These are phyloP conservation scores for Xylaria sp. DNA, from an alignment of 2,329 filamentous ascomycete genomes.

Conservation along the genomic window DNA sequence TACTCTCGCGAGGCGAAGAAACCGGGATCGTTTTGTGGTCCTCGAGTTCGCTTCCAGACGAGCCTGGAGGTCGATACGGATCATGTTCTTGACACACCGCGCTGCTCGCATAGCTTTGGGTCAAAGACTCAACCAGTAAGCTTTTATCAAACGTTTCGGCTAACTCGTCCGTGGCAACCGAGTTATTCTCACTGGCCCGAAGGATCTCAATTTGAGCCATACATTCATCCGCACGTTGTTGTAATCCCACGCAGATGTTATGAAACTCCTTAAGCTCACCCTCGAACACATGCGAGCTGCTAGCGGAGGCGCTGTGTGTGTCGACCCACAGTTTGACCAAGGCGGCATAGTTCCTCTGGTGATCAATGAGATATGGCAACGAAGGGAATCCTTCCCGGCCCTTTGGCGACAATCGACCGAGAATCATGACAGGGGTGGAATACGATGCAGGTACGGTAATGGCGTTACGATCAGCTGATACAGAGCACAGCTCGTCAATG, in stretches of 20 bases:
- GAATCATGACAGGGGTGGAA: slow-evolving; percentile 85
- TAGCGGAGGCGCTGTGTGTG: slow-evolving; percentile 34
- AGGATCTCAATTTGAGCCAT: slow-evolving; percentile 44
- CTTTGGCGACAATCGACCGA: slow-evolving; percentile 71
- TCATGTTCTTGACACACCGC: slow-evolving; percentile 35
- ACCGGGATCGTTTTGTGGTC: slow-evolving; percentile 22
- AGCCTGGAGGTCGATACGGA: slow-evolving; percentile 40
- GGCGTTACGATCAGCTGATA: slow-evolving; percentile 64
- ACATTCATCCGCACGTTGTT: slow-evolving; percentile 48
- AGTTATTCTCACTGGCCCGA: slow-evolving; percentile 37
- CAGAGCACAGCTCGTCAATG: slow-evolving; percentile 78
- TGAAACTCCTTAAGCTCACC: slow-evolving; percentile 52
- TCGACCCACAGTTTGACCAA: slow-evolving; percentile 78
- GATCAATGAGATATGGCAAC: slow-evolving; percentile 87
- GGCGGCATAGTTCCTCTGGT: slow-evolving; percentile 76
- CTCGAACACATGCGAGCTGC: slow-evolving; percentile 38
- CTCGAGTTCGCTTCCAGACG: slow-evolving; percentile 47
- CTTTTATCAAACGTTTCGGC: slow-evolving; percentile 46
- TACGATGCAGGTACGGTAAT: slow-evolving; percentile 74
- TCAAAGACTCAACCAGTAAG: slow-evolving; percentile 36
- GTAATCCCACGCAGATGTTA: slow-evolving; percentile 44
- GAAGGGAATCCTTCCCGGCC: slow-evolving; percentile 90
- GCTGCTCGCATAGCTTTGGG: slow-evolving; percentile 35
- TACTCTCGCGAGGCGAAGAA: slow-evolving; percentile 23
- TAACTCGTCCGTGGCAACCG: slow-evolving; percentile 34